Percentiles rank a stretch among this genome's conserved stretches.
Evolutionary conservation across 306 rosid genomes (phyloP).

Genomic region (Boehmeria nivea): DNA sequence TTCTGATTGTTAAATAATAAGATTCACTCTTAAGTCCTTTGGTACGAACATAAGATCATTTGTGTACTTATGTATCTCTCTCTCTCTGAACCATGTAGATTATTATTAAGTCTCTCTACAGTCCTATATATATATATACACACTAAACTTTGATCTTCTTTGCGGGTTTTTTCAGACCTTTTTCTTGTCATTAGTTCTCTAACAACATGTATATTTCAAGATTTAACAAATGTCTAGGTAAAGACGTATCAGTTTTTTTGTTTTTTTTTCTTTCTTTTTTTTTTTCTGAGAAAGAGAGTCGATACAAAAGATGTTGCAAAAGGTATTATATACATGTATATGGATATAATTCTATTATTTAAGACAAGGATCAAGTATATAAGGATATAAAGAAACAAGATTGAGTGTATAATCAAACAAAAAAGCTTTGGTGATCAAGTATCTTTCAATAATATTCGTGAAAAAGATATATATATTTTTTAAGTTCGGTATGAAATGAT

Average conservation of each 20-base stretch:
- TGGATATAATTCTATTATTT: not conserved
- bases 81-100: not conserved
- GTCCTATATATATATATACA: not conserved
- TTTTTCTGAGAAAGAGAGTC: not conserved
- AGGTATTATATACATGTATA: not conserved
- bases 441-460: not conserved
- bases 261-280: not conserved
- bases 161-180: not conserved
- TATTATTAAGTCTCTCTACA: not conserved
- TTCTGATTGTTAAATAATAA: conserved; percentile 9
- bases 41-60: conserved; percentile 12
- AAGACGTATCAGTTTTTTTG: not conserved
- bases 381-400: not conserved
- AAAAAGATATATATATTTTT: not conserved
- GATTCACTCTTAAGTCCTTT: conserved; percentile 8
- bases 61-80: not conserved
- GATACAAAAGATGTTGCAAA: not conserved
- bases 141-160: not conserved
- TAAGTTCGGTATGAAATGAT: not conserved
- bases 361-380: not conserved
- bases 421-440: not conserved
- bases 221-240: not conserved
- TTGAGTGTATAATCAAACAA: not conserved
- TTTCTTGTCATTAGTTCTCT: not conserved
- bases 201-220: not conserved